These are phyloP conservation scores for Thelonectria rubi DNA, from an alignment of 2,329 filamentous ascomycete genomes.

Conservation along the genomic window DNA sequence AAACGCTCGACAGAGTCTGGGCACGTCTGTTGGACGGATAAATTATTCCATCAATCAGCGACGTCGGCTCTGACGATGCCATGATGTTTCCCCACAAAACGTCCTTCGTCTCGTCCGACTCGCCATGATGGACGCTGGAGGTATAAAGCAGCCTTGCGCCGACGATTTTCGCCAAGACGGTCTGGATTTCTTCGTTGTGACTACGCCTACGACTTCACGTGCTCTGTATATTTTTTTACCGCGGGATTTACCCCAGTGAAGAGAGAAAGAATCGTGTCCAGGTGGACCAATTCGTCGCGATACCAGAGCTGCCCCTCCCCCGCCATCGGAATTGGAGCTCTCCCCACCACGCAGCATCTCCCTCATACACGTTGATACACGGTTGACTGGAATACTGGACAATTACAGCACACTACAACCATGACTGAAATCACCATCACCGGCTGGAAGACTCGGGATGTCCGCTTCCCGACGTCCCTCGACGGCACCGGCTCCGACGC, in stretches of 20 bases:
- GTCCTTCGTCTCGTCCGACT: constrained; percentile 13
- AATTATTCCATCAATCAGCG: constrained; percentile 39
- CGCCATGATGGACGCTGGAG: constrained; percentile 19
- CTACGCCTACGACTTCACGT: not conserved
- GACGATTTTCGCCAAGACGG: not conserved
- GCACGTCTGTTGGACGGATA: constrained; percentile 19
- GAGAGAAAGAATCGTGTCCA: not conserved
- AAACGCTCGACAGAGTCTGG: not conserved
- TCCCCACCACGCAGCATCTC: constrained; percentile 30
- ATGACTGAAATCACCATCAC: constrained; percentile 72
- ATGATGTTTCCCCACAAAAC: constrained; percentile 35
- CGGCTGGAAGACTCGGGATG: constrained; percentile 75
- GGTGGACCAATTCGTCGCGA: not conserved
- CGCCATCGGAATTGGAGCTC: constrained; percentile 28
- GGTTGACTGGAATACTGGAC: constrained; percentile 9
- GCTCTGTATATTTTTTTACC: too few species aligned
- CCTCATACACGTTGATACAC: constrained; percentile 23
- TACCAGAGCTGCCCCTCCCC: constrained; percentile 31
- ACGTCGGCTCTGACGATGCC: constrained; percentile 16
- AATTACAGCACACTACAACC: constrained; percentile 7
- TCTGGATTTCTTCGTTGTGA: not conserved
- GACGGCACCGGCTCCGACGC: constrained; percentile 97
- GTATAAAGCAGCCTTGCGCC: constrained; percentile 36
- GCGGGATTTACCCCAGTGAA: not conserved
- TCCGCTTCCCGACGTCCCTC: constrained; percentile 88